Evolutionary conservation across 805 yeast species (phyloP), one percentile per base, ranked within the genome.

Genomic region (Starmerella floris): DNA sequence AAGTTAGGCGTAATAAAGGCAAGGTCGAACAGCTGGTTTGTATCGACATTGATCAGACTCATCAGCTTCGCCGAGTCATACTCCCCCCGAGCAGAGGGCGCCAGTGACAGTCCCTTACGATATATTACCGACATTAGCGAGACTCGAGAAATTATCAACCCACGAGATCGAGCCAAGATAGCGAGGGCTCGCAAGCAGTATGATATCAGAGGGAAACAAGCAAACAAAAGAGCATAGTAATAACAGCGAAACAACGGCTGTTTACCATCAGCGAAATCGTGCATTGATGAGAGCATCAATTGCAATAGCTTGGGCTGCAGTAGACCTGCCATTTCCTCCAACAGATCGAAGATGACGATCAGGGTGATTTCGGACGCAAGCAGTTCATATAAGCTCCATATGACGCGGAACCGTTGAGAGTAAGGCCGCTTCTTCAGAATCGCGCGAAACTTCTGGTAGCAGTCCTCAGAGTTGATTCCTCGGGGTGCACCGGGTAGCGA

Each of bases 21-120:
- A 19, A 80, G 61, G 32, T 73, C 76, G 55, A 77, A 81, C 23
- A 83, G 63, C 49, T 80, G 67, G 38, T 64, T 62, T 9, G 81
- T 76, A 63, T 84, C 95, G 27, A 82, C 87, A 16, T 91, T 58
- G 65, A 82, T 71, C 55, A 79, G 66, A 54, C 81, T 84, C 50
- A 83, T 70, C 40, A 84, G 79, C 51, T 83, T 93, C 51, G 94
- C 94, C 2, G 87, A 71, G 2, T 84, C 76, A 54, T 64, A 79
- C 41, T 69, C 65, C 44, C 68, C 69, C 42, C 67, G 69, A 2
- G 81, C 68, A 41, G 66, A 66, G 19, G 73, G 66, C 43, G 74
- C 70, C 20, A 83, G 62, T 40, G 56, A 64, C 50, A 82, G 72
- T 4, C 87, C 69, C 58, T 83, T 83, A 41, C 72, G 73, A 47